These are phyloP conservation scores for Oryza rufipogon DNA, from an alignment of 176 grass and related monocot species.

Conservation along the genomic window DNA sequence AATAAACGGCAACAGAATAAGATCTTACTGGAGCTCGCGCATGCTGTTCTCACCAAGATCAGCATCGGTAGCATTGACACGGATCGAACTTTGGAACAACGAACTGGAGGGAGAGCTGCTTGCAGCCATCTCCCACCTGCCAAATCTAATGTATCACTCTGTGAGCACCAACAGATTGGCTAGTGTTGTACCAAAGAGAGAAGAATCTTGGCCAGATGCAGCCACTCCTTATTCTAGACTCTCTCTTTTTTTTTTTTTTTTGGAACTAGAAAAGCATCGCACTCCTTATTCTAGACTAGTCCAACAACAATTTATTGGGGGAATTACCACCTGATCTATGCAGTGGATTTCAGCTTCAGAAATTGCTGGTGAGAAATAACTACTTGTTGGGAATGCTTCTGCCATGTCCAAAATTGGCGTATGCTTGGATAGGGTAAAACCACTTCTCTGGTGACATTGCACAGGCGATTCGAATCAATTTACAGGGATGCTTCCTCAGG, in stretches of 20 bases:
- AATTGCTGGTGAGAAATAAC: constrained; percentile 1
- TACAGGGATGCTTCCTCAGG: not conserved
- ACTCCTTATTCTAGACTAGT: not conserved
- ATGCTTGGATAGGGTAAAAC: not conserved
- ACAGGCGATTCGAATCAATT: not conserved
- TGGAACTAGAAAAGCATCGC: too few relatives aligned
- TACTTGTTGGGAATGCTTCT: too few relatives aligned
- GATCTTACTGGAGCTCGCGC: too few relatives aligned
- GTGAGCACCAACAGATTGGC: not conserved
- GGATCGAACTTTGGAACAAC: not conserved
- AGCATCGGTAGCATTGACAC: too few relatives aligned
- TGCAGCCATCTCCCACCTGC: not conserved
- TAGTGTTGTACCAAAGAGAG: not conserved
- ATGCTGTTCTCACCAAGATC: too few relatives aligned
- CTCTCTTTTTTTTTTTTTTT: not conserved
- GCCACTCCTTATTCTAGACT: not conserved
- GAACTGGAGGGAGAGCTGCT: constrained; percentile 14
- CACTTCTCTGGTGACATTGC: not conserved
- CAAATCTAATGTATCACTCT: not conserved
- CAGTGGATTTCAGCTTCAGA: not conserved
- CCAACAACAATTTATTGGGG: not conserved
- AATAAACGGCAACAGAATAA: too few relatives aligned
- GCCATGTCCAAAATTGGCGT: not conserved
- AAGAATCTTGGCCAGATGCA: not conserved
- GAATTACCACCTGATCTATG: not conserved